Base-by-base conservation (phyloP, 176 grass and related monocot genomes). In the Microstegium vimineum region DNA sequence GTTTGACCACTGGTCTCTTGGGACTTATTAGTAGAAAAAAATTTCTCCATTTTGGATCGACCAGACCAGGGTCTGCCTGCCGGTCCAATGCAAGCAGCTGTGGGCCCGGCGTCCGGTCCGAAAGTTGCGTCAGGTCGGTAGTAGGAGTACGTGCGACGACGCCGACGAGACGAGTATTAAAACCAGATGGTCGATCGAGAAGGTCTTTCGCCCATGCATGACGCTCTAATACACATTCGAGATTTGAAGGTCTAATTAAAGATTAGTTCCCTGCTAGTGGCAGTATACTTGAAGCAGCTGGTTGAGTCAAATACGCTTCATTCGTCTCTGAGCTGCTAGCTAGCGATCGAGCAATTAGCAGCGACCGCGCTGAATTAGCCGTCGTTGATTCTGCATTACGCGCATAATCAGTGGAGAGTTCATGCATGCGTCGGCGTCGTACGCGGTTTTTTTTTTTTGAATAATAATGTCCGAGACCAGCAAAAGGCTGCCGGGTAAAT, bases 221-320 rank as follows among this genome's bases (percentile, higher is more conserved):
- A 81, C 76, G 68, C 32, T 36, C 13, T 45, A 3, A 3, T 45
- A 12, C 40, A 27, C 56, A 63, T 64, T 77, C 46, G 62, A 73
- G 2, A n/a, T n/a, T 54, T 54, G 1, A 76, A 45, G 56, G 82
- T 92, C 86, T 78, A n/a, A n/a, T n/a, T n/a, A 81, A 83, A 70
- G 66, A 80, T 69, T 65, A 45, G 42, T 40, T 38, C 43, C 10
- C n/a, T n/a, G 25, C 62, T 54, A n/a, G 72, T 76, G 66, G 23
- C 28, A 67, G 31, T 52, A 49, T 51, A 65, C 62, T 37, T 43
- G 82, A 77, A 92, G 75, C 84, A 77, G 54, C n/a, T n/a, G n/a
- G 84, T 91, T 43, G 70, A 62, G 88, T 93, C 91, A 89, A 96
- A 93, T 80, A 93, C 91, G 90, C 68, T 17, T 49, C 42, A 0